phyloP scores from a whole-genome alignment of 2,329 filamentous ascomycete species.

The Fonsecaea nubica region DNA sequence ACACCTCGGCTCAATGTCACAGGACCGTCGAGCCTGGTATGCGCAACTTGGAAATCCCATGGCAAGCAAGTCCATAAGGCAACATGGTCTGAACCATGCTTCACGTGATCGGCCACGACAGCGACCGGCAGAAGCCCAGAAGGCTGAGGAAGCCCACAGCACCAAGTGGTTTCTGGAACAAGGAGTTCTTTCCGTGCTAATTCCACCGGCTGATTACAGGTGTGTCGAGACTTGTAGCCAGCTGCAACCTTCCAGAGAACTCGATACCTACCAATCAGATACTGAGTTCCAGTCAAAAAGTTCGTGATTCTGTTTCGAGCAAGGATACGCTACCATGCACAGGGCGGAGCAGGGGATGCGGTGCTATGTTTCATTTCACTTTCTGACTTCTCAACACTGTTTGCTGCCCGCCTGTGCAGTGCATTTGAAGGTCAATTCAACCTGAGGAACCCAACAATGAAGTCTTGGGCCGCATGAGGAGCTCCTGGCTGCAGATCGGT shows the following conservation, averaged over 20 bases:
- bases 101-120: neutral
- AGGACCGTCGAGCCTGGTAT: neutral
- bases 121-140: neutral
- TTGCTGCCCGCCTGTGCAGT: neutral
- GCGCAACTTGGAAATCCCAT: slow-evolving; percentile 2
- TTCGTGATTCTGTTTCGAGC: neutral
- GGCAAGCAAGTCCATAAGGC: neutral
- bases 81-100: neutral
- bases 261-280: neutral
- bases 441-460: neutral
- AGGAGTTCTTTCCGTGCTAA: neutral
- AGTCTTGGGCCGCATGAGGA: neutral
- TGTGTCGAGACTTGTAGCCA: no score
- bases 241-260: neutral
- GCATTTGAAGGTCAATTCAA: neutral
- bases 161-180: neutral
- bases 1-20: neutral
- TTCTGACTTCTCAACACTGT: no score
- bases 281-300: neutral
- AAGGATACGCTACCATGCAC: neutral
- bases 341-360: neutral
- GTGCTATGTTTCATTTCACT: neutral
- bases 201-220: neutral
- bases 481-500: neutral
- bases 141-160: neutral